These are phyloP conservation scores for Davidsoniella virescens DNA, from an alignment of 2,329 filamentous ascomycete species.

Conservation along the genomic window DNA sequence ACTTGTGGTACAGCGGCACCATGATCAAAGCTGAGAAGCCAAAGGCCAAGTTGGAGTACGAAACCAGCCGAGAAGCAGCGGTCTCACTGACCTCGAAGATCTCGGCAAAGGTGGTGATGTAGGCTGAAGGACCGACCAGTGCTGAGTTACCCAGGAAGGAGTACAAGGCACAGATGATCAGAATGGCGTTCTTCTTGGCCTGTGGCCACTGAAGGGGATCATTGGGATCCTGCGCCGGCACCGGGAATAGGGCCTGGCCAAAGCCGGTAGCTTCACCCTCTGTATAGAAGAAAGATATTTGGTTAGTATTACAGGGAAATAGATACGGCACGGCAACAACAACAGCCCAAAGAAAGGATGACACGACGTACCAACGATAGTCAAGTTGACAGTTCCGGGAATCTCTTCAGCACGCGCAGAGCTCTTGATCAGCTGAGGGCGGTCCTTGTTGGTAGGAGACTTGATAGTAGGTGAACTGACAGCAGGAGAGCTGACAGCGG, in stretches of 20 bases:
- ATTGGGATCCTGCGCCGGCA: constrained; percentile 44
- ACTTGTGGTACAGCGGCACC: constrained; percentile 38
- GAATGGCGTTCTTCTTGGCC: constrained; percentile 39
- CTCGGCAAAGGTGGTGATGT: constrained; percentile 37
- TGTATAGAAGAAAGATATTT: constrained; percentile 11
- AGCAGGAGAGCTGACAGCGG: neutral
- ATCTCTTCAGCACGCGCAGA: constrained; percentile 40
- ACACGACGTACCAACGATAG: constrained; percentile 18
- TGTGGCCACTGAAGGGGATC: constrained; percentile 42
- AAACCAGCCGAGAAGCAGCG: constrained; percentile 37
- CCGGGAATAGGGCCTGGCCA: constrained; percentile 43
- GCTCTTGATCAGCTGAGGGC: constrained; percentile 19
- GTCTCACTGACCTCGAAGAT: constrained; percentile 34
- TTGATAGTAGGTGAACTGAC: neutral
- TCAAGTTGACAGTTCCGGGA: constrained; percentile 39
- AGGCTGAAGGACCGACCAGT: constrained; percentile 39
- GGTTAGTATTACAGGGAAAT: neutral
- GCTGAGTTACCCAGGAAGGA: constrained; percentile 20
- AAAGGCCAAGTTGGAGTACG: constrained; percentile 44
- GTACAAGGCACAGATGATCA: constrained; percentile 23
- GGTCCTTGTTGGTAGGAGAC: neutral
- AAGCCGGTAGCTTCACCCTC: constrained; percentile 44
- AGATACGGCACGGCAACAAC: neutral
- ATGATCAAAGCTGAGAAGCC: constrained; percentile 38
- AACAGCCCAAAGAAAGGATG: too few relatives aligned